These are phyloP conservation scores for Pleurotus eryngii DNA, from an alignment of 768 basidiomycete species.

Conservation along the genomic window DNA sequence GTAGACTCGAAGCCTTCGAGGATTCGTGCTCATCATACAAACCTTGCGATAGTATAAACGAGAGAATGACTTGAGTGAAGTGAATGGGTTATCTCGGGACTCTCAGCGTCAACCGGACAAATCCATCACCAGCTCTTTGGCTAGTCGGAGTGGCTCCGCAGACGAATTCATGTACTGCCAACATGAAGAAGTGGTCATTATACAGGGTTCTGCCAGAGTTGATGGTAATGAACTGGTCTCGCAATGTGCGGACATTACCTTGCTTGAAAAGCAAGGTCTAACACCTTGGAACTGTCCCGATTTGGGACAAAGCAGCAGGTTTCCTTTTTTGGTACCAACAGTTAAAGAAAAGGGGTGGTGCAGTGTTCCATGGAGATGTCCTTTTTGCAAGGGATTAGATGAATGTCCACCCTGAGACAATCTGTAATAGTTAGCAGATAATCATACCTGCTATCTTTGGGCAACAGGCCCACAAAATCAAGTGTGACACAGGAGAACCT, in stretches of 20 bases:
- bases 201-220: constrained; percentile 89
- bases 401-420: too few species aligned
- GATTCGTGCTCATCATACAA: constrained; percentile 92
- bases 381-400: too few species aligned
- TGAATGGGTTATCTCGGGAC: constrained; percentile 59
- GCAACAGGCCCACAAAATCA: too few species aligned
- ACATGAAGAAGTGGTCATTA: constrained; percentile 99
- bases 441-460: too few species aligned
- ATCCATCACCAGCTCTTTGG: constrained; percentile 94
- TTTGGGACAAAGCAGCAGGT: too few species aligned
- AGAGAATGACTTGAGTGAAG: not conserved
- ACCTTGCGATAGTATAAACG: constrained; percentile 43
- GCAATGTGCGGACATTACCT: constrained; percentile 89
- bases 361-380: too few species aligned
- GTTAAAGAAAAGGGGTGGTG: too few species aligned
- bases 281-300: too few species aligned
- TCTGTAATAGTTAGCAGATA: too few species aligned
- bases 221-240: constrained; percentile 93
- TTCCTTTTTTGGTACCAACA: too few species aligned
- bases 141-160: constrained; percentile 87
- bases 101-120: constrained; percentile 85
- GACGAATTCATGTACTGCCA: constrained; percentile 95
- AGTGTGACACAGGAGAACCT: too few species aligned
- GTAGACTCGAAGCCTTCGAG: constrained; percentile 98
- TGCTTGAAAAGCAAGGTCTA: too few species aligned